Evolutionary conservation across 106 monocot species (phyloP), one percentile per base, ranked within the genome.

Genomic region (Agapanthus africanus): DNA sequence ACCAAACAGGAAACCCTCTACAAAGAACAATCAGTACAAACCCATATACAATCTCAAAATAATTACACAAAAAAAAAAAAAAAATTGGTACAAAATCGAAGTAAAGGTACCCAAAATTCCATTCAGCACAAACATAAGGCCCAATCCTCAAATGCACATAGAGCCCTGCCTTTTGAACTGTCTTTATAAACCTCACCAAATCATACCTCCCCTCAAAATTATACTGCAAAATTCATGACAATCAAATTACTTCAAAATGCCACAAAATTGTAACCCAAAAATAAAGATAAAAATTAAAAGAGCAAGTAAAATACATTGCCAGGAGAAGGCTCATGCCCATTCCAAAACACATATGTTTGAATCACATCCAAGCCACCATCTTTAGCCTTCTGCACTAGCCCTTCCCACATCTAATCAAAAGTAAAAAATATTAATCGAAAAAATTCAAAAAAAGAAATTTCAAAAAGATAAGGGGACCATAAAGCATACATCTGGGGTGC

Each of bases 1-100:
- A 77, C 93, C 93, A 93, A 67, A 70, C 89, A 22, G 93, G 93
- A 33, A 93, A 82, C 5, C 93, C 93, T 67, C 93, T 93, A 66
- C 40, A 59, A 0, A 42, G 14, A 54, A 9, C 44, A 67, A 46
- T 68, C 32, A 68, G 7, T 6, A 49, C 15, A 68, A 49, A 47
- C 25, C 41, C 66, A 62, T 40, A 44, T 44, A 44, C 42, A 4
- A 71, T 23, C 15, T 15, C 11, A 3, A 49, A 15, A 37, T 15
- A 56, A 4, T 26, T 9, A 2, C 40, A 46, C 7, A 11, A 66
- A 34, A 41, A 16, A 42, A 44, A 66, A 72, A 34, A n/a, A 10
- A 4, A 41, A 38, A 44, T 26, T 2, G 11, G 16, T 1, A 35
- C 0, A 13, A 25, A 19, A 18, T 1, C 23, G 23, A n/a, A 11